Conservation (phyloP, 2,329 filamentous ascomycete species). For the Akanthomyces muscarius region DNA sequence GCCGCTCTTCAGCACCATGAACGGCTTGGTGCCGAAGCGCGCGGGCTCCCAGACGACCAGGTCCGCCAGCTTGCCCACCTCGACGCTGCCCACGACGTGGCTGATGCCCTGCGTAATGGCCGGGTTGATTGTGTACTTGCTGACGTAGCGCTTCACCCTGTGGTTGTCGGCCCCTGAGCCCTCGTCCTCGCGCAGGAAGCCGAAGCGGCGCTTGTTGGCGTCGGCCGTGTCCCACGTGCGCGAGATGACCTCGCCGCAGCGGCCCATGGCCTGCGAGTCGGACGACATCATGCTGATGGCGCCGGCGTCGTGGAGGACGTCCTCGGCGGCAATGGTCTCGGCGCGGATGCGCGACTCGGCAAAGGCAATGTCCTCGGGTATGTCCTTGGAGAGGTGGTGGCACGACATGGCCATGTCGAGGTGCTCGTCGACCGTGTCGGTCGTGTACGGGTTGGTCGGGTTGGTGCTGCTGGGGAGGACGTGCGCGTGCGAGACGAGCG, state of each 20-base stretch:
- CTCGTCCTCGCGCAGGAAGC: constrained; percentile 70
- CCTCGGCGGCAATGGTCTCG: constrained; percentile 94
- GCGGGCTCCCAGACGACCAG: constrained; percentile 81
- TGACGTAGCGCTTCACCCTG: constrained; percentile 85
- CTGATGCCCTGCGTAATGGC: constrained; percentile 86
- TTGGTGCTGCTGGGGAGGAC: constrained; percentile 90
- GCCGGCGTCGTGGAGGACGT: constrained; percentile 92
- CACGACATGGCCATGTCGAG: constrained; percentile 99
- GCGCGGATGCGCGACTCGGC: constrained; percentile 91
- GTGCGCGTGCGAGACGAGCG: constrained; percentile 81
- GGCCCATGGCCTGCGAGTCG: constrained; percentile 94
- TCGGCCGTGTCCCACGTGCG: constrained; percentile 96
- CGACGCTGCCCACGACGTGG: constrained; percentile 80
- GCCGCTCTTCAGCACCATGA: constrained; percentile 77
- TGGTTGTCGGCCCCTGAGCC: constrained; percentile 82
- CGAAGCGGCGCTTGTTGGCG: constrained; percentile 90
- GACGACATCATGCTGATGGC: constrained; percentile 98
- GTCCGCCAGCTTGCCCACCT: constrained; percentile 86
- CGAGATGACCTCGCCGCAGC: constrained; percentile 88
- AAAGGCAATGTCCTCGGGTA: constrained; percentile 92
- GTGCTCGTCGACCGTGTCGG: constrained; percentile 92
- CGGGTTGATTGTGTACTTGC: constrained; percentile 95
- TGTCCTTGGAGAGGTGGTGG: constrained; percentile 87
- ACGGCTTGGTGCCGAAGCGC: constrained; percentile 84
- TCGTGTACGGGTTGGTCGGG: constrained; percentile 84